Conservation (phyloP, 2,329 filamentous ascomycete genomes). For the Cladosporium velox region DNA sequence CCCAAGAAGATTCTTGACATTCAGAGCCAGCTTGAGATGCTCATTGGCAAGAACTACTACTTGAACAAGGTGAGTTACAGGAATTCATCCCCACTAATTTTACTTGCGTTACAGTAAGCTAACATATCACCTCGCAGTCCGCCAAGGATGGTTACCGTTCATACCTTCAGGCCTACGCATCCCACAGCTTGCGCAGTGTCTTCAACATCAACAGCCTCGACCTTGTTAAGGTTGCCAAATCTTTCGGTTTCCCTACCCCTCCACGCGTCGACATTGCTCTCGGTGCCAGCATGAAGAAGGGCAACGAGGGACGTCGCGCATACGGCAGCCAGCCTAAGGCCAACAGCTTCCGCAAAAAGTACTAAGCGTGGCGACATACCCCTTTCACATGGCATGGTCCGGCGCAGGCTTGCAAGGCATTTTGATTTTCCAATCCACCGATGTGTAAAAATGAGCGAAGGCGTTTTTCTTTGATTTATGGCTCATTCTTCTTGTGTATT, state of each 20-base stretch:
- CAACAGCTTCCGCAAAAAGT: slow-evolving; percentile 29
- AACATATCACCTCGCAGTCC: slow-evolving; percentile 45
- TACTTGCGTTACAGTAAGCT: no score
- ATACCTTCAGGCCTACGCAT: slow-evolving; percentile 93
- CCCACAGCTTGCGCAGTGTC: slow-evolving; percentile 77
- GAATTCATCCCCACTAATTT: no score
- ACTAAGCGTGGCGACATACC: slow-evolving; percentile 1
- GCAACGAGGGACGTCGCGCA: slow-evolving; percentile 70
- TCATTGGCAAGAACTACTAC: slow-evolving; percentile 95
- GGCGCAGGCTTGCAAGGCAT: slow-evolving; percentile 9
- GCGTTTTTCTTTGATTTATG: slow-evolving; percentile 14
- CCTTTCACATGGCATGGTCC: slow-evolving; percentile 9
- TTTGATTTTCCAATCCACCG: neutral
- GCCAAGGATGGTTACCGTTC: slow-evolving; percentile 77
- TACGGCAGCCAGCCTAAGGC: slow-evolving; percentile 81
- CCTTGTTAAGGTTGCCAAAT: slow-evolving; percentile 79
- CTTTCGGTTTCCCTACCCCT: slow-evolving; percentile 76
- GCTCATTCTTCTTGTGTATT: neutral
- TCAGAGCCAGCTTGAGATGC: slow-evolving; percentile 80
- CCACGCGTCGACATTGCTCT: slow-evolving; percentile 78
- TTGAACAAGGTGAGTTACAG: slow-evolving; percentile 82
- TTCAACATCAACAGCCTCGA: slow-evolving; percentile 84
- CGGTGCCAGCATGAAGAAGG: slow-evolving; percentile 72
- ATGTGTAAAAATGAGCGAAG: slow-evolving; percentile 19
- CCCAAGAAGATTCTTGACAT: slow-evolving; percentile 85